Conservation (phyloP, 139 green algal genomes). For the Ostreobium quekettii region DNA sequence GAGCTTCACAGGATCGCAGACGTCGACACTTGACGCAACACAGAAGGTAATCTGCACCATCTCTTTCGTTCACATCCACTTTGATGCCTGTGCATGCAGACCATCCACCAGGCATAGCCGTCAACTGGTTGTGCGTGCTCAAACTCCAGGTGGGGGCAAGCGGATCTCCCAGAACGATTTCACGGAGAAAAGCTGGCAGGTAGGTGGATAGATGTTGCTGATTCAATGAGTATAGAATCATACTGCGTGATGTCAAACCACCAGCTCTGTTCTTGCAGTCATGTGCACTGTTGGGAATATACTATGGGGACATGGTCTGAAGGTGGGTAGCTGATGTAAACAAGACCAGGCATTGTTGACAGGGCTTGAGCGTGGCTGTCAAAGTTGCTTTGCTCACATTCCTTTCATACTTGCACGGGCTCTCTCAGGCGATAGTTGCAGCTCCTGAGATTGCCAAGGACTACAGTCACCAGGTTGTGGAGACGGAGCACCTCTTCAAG, state of each 20-base stretch:
- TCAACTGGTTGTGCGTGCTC: too few relatives aligned
- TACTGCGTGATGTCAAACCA: too few relatives aligned
- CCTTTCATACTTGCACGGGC: background rate
- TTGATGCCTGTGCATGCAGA: too few relatives aligned
- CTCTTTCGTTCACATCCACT: too few relatives aligned
- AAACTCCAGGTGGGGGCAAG: too few relatives aligned
- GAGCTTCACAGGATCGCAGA: too few relatives aligned
- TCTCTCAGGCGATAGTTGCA: constrained; percentile 67
- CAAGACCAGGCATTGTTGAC: background rate
- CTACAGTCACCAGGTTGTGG: constrained; percentile 70
- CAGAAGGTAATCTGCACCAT: too few relatives aligned
- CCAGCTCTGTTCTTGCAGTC: too few relatives aligned
- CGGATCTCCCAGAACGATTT: constrained; percentile 87
- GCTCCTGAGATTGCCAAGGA: constrained; percentile 76
- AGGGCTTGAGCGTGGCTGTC: background rate
- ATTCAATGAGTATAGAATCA: background rate
- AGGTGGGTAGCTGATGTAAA: background rate
- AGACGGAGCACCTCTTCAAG: constrained; percentile 96
- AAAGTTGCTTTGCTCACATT: background rate
- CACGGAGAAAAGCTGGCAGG: constrained; percentile 86
- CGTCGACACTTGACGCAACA: too few relatives aligned
- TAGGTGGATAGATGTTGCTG: constrained; percentile 7
- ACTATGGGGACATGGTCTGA: background rate
- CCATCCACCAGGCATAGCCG: too few relatives aligned
- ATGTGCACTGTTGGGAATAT: too few relatives aligned